A percentile compares a stretch with the other conserved stretches of the same genome.
These are phyloP conservation scores for Solanum lignicaule DNA, from an alignment of 257 asterid species.

Conservation along the genomic window DNA sequence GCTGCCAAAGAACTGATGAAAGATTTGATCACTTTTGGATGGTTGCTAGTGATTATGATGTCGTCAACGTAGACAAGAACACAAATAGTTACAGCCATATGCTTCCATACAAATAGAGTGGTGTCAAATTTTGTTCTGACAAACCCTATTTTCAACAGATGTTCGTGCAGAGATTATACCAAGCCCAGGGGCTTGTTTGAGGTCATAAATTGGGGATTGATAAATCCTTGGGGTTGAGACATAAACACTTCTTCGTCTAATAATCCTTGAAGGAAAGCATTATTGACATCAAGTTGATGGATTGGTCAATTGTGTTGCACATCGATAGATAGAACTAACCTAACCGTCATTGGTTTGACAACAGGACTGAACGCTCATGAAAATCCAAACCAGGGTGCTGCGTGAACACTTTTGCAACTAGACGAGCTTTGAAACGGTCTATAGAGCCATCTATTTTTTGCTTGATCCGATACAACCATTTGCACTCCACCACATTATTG, in stretches of 20 bases:
- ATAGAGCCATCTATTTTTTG: no score
- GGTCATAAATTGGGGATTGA: not conserved
- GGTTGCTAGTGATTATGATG: not conserved
- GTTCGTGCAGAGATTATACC: not conserved
- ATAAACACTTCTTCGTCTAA: no score
- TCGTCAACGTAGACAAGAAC: not conserved
- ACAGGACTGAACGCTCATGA: no score
- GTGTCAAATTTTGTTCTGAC: not conserved
- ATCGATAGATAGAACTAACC: not conserved
- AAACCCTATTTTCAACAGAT: no score
- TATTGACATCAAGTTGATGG: not conserved
- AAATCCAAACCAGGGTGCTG: no score
- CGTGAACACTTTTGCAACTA: no score
- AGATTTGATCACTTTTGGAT: not conserved
- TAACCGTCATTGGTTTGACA: not conserved
- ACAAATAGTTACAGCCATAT: no score
- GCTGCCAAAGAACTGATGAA: not conserved
- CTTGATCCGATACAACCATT: no score
- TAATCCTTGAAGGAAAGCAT: no score
- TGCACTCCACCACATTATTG: no score
- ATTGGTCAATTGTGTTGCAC: not conserved
- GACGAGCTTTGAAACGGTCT: no score
- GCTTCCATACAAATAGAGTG: not conserved
- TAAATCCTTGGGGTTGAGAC: not conserved
- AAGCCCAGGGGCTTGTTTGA: not conserved